Percentiles rank a stretch among this genome's conserved stretches.
phyloP scores from a whole-genome alignment of 345 rosid species.

The Rhizophora apiculata region DNA sequence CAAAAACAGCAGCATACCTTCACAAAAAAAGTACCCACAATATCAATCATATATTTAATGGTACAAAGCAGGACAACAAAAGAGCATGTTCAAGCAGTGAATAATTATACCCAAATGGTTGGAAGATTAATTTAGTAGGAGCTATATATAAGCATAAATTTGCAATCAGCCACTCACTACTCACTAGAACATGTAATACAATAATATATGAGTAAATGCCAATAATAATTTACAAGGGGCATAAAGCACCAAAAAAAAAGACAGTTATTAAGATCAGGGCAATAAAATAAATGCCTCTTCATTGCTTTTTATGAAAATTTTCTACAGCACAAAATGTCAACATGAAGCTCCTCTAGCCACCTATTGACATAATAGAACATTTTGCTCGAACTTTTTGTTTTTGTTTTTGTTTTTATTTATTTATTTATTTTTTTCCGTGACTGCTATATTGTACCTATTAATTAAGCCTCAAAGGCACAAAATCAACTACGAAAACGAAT shows the following conservation, averaged over 20 bases:
- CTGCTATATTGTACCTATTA: background rate
- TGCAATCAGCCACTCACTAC: background rate
- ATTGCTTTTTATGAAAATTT: too few species aligned
- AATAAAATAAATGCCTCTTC: too few species aligned
- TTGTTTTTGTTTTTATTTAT: too few species aligned
- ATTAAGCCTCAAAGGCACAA: background rate
- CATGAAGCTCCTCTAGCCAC: too few species aligned
- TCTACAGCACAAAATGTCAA: too few species aligned
- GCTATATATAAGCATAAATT: background rate
- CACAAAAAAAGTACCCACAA: slow-evolving; percentile 15
- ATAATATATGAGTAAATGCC: background rate
- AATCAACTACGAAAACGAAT: background rate
- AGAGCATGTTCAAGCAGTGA: background rate
- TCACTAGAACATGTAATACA: background rate
- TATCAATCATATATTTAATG: background rate
- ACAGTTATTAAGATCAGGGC: background rate
- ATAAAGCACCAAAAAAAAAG: background rate
- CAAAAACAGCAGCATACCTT: slow-evolving; percentile 85
- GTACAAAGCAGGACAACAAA: background rate
- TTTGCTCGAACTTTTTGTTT: too few species aligned
- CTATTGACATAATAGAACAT: too few species aligned
- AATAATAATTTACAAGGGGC: background rate
- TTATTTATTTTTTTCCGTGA: too few species aligned
- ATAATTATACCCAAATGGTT: background rate
- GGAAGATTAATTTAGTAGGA: background rate